Conservation (phyloP, 208 protist species). For the Endotrypanum monterogeii region DNA sequence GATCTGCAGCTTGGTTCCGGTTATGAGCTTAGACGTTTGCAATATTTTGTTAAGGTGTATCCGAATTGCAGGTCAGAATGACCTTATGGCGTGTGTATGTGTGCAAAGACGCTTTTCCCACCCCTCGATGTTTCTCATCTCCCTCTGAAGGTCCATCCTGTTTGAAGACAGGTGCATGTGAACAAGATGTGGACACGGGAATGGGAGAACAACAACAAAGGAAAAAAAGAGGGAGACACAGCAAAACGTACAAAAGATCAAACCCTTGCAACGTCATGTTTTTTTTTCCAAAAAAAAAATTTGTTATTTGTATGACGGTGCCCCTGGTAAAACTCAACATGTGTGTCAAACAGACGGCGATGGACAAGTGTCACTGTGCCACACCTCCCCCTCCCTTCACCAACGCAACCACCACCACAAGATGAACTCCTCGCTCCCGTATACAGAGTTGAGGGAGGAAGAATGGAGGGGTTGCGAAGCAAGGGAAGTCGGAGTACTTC, state of each 20-base stretch:
- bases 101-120: constrained; percentile 2
- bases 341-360: constrained; percentile 2
- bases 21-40: constrained; percentile 5
- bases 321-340: constrained; percentile 20
- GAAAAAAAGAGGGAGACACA: background rate
- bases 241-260: background rate
- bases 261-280: too few species aligned
- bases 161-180: background rate
- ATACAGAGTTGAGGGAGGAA: background rate
- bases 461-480: background rate
- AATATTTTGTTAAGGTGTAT: background rate
- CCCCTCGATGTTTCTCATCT: background rate
- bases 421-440: background rate
- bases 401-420: background rate
- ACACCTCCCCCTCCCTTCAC: background rate
- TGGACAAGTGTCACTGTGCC: background rate
- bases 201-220: background rate
- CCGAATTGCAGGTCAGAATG: background rate
- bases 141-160: background rate
- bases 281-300: too few species aligned
- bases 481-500: background rate
- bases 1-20: constrained; percentile 2
- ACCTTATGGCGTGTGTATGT: background rate
- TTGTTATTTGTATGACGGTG: constrained; percentile 29
- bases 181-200: background rate